Percentiles rank a stretch among this genome's conserved stretches.
Conservation (phyloP, 2,329 filamentous ascomycete genomes). For the Blastomyces silverae region DNA sequence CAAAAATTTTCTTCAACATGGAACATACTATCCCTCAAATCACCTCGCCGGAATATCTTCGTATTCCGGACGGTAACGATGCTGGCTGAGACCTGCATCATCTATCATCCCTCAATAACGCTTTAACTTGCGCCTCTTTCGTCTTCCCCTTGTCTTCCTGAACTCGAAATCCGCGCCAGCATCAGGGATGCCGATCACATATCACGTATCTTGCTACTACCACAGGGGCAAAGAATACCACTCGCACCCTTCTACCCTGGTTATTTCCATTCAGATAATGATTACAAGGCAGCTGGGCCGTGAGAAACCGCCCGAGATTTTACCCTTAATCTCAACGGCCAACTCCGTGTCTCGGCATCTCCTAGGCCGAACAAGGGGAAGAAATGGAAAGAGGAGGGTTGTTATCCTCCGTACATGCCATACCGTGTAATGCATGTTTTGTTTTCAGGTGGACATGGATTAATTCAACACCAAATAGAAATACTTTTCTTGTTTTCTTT, state of each 20-base stretch:
- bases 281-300: neutral
- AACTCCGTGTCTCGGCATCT: neutral
- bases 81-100: neutral
- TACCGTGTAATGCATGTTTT: neutral
- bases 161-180: neutral
- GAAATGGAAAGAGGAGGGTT: neutral
- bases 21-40: neutral
- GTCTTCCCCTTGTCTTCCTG: neutral
- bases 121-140: neutral
- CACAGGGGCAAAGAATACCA: neutral
- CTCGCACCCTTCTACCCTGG: neutral
- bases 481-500: neutral
- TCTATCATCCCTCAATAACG: neutral
- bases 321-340: neutral
- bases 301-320: neutral
- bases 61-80: neutral
- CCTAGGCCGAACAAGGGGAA: neutral
- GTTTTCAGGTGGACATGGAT: conserved; percentile 6
- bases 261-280: neutral
- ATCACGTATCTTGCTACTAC: neutral
- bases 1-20: neutral
- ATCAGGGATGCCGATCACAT: neutral
- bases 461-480: neutral
- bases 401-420: neutral
- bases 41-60: neutral